These are phyloP conservation scores for Platismatia glauca DNA, from an alignment of 495 filamentous ascomycete species.

Conservation along the genomic window DNA sequence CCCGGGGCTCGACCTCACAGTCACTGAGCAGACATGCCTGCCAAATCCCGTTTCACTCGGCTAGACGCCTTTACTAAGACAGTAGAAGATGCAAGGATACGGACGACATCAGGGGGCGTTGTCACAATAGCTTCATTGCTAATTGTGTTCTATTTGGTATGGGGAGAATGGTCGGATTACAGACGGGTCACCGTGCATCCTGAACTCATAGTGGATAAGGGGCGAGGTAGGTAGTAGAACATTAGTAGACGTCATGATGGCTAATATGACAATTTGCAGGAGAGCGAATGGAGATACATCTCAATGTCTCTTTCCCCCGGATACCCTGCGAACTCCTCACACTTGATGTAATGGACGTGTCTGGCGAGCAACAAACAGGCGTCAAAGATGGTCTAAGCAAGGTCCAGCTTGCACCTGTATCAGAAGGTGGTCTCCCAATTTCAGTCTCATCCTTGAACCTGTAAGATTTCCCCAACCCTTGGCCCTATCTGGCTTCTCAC, in stretches of 20 bases:
- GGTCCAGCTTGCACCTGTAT: conserved; percentile 61
- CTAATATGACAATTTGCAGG: conserved; percentile 40
- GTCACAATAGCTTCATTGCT: conserved; percentile 86
- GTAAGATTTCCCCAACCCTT: conserved; percentile 19
- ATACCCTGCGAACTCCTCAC: conserved; percentile 93
- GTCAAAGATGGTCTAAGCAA: conserved; percentile 88
- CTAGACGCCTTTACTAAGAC: conserved; percentile 99
- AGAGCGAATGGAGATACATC: conserved; percentile 96
- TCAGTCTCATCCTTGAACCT: conserved; percentile 64
- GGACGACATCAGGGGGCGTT: conserved; percentile 93
- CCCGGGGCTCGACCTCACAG: conserved; percentile 18
- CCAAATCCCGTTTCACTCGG: conserved; percentile 79
- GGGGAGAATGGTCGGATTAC: conserved; percentile 96
- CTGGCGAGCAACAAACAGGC: conserved; percentile 88
- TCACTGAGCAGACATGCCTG: conserved; percentile 35
- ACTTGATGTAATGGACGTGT: conserved; percentile 98
- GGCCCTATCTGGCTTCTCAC: neutral
- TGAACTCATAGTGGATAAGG: conserved; percentile 93
- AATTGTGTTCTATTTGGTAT: conserved; percentile 76
- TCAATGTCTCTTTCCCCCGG: conserved; percentile 93
- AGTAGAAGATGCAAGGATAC: conserved; percentile 92
- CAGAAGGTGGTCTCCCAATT: conserved; percentile 72
- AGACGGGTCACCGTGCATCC: conserved; percentile 76
- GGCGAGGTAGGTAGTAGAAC: conserved; percentile 57
- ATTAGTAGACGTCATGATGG: neutral